Percentiles rank a stretch among this genome's conserved stretches.
Evolutionary conservation across 2,329 filamentous ascomycete species (phyloP).

Genomic region (Diplodia sapinea): DNA sequence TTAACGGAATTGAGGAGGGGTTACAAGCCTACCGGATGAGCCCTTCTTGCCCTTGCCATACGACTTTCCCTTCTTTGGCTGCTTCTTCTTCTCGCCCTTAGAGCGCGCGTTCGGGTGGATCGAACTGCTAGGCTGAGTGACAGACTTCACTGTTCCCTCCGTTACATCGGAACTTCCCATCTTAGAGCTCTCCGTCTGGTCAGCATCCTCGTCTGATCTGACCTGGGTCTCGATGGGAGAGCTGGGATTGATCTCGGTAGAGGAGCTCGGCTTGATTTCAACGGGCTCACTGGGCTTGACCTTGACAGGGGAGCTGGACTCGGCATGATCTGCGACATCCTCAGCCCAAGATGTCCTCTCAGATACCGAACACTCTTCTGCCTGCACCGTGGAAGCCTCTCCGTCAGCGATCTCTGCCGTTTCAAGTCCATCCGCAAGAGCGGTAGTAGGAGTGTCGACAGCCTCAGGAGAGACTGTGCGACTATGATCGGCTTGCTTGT

Average conservation of each 20-base stretch:
- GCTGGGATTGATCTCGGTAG: no score
- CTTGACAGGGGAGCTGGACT: background rate
- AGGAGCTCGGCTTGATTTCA: background rate
- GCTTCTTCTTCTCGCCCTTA: conserved; percentile 23
- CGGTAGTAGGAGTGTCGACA: background rate
- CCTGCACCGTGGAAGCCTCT: background rate
- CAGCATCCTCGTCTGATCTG: background rate
- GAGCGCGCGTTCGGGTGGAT: conserved; percentile 25
- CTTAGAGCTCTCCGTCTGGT: background rate
- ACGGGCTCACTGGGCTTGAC: background rate
- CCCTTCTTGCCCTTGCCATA: conserved; percentile 26
- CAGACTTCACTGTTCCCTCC: background rate
- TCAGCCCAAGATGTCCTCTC: background rate
- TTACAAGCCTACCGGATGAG: background rate
- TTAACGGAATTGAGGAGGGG: background rate
- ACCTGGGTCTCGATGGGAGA: background rate
- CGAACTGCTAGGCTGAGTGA: background rate
- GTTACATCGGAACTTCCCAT: background rate
- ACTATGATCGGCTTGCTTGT: background rate
- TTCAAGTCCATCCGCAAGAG: background rate
- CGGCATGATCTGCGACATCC: background rate
- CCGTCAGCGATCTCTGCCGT: background rate
- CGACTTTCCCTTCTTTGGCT: conserved; percentile 22
- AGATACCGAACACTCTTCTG: background rate
- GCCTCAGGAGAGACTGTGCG: background rate